Percentiles rank a stretch among this genome's conserved stretches.
Conservation (phyloP, 1,284 basidiomycete species). For the Cutaneotrichosporon dermatis region DNA sequence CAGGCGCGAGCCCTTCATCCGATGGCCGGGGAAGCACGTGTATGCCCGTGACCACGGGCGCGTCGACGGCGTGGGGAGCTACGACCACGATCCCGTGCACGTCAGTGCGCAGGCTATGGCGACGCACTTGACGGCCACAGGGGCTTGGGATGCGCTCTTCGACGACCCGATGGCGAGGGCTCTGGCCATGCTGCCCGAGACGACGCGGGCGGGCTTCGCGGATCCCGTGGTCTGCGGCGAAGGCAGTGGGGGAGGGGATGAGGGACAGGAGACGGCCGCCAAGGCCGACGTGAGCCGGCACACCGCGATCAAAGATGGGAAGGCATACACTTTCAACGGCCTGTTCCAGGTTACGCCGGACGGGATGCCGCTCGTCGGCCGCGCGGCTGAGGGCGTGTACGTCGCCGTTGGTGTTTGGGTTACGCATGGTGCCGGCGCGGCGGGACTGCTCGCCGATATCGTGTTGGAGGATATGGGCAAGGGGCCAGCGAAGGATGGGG, state of each 20-base stretch:
- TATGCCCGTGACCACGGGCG: constrained; percentile 32
- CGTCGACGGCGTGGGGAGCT: constrained; percentile 25
- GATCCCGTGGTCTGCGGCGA: not conserved
- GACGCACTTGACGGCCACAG: constrained; percentile 14
- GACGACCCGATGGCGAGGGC: constrained; percentile 13
- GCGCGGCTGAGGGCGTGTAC: constrained; percentile 15
- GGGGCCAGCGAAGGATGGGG: not conserved
- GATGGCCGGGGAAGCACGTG: constrained; percentile 25
- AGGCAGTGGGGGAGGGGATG: not conserved
- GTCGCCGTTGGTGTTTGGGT: constrained; percentile 29
- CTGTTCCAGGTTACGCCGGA: constrained; percentile 32
- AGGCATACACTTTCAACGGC: constrained; percentile 25
- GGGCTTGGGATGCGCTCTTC: constrained; percentile 18
- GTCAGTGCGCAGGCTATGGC: constrained; percentile 5
- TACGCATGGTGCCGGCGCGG: constrained; percentile 26
- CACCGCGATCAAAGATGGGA: not conserved
- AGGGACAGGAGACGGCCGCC: not conserved
- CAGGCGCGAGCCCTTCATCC: constrained; percentile 21
- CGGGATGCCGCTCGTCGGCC: constrained; percentile 26
- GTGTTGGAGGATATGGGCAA: constrained; percentile 13
- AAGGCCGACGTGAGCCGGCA: not conserved
- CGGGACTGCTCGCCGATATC: constrained; percentile 21
- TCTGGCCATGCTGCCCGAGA: constrained; percentile 11
- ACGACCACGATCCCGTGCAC: constrained; percentile 25
- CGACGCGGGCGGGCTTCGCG: constrained; percentile 13